Evolutionary conservation across 2,329 filamentous ascomycete species (phyloP).

Genomic region (Pseudohalonectria lignicola): DNA sequence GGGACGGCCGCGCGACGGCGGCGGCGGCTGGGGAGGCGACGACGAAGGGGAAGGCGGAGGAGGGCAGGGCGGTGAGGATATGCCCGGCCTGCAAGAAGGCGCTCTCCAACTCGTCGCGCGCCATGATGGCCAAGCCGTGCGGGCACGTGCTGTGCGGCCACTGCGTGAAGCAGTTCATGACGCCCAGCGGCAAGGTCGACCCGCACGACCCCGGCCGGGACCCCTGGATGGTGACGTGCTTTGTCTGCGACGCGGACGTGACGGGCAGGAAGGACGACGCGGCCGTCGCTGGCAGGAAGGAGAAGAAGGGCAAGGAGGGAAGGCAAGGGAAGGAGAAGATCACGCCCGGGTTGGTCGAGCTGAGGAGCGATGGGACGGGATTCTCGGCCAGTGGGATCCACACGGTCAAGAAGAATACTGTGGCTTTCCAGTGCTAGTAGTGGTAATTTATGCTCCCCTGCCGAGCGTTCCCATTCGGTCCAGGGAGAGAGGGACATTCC

Average conservation of each 20-base stretch:
- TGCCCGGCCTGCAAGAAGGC: constrained; percentile 83
- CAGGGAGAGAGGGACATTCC: no score
- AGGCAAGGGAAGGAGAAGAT: constrained; percentile 36
- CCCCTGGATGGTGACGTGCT: constrained; percentile 52
- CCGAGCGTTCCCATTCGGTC: no score
- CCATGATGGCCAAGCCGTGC: constrained; percentile 75
- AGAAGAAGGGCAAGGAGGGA: constrained; percentile 28
- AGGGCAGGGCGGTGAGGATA: constrained; percentile 25
- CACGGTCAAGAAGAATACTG: constrained; percentile 65
- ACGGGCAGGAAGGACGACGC: constrained; percentile 37
- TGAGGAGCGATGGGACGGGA: constrained; percentile 81
- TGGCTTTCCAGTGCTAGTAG: constrained; percentile 23
- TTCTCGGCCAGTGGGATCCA: constrained; percentile 83
- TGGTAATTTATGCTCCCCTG: background rate
- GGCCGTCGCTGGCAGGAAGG: no score
- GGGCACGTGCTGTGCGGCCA: constrained; percentile 84
- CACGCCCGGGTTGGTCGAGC: constrained; percentile 62
- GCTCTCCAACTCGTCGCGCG: constrained; percentile 71
- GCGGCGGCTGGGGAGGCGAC: constrained; percentile 6
- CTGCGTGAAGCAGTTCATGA: constrained; percentile 78
- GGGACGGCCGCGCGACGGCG: constrained; percentile 14
- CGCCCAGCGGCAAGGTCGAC: constrained; percentile 40
- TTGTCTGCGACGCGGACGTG: constrained; percentile 78
- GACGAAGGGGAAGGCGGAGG: constrained; percentile 17
- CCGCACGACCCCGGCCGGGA: constrained; percentile 44